phyloP scores from a whole-genome alignment of 2,329 filamentous ascomycete genomes.

The Tolypocladium pustulatum region DNA sequence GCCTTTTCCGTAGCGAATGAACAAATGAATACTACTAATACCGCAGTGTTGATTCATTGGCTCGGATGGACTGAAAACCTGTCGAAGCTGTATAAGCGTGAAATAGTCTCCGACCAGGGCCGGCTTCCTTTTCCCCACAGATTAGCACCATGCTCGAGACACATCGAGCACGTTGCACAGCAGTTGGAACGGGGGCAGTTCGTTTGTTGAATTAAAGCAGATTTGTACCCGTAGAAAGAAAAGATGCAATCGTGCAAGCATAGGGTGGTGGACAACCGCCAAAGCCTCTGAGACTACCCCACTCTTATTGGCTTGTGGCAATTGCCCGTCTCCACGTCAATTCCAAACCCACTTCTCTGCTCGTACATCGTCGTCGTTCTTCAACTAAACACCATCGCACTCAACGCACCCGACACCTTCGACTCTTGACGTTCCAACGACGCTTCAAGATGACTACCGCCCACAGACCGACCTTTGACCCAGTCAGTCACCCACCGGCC shows the following conservation, averaged over 20 bases:
- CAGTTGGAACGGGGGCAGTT: not conserved
- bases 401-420: not conserved
- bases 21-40: not conserved
- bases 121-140: too few species aligned
- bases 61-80: not conserved
- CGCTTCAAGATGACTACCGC: constrained; percentile 48
- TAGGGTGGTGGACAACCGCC: not conserved
- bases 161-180: not conserved
- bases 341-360: not conserved
- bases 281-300: not conserved
- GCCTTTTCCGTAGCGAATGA: not conserved
- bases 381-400: not conserved
- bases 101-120: too few species aligned
- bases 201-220: not conserved
- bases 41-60: not conserved
- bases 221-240: not conserved
- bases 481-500: constrained; percentile 43
- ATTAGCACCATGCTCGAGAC: too few species aligned
- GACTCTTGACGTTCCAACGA: not conserved
- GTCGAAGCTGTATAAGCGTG: too few species aligned
- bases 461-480: constrained; percentile 90
- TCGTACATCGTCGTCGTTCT: not conserved
- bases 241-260: not conserved
- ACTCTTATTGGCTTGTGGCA: not conserved
- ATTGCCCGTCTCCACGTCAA: not conserved